Evolutionary conservation across 805 yeast genomes (phyloP), one percentile per base, ranked within the genome.

Genomic region (Saturnispora galanensis): DNA sequence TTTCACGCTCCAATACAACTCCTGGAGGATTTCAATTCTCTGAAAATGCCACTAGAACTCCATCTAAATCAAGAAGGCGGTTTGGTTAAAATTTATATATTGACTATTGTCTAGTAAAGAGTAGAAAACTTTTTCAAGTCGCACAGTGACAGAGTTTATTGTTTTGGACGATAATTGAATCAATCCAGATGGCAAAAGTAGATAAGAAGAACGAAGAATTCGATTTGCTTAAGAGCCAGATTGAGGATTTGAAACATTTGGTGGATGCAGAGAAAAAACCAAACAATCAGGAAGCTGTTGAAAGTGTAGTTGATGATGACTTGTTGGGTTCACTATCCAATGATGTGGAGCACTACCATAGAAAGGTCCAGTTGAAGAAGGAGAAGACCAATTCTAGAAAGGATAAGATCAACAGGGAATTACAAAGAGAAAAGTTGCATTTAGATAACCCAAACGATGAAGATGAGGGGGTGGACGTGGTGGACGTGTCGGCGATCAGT

Each of bases 271-370:
- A 17, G 18, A 35, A 17, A n/a, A 18, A 31, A 21, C 17, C 29
- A 12, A 15, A 40, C n/a, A 35, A 13, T 16, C 42, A 21, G 29
- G 38, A 36, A n/a, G 36, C 21, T 28, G 37, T 18, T 15, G 44
- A 39, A 6, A 44, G 21, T 17, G 40, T 10, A 10, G 43, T n/a
- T 13, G 50, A 40, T 10, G 39, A 38, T 10, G 49, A 45, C 13
- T 44, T 59, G 21, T 46, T 59, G 10, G 56, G 53, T 1, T 52
- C 52, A 38, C 50, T 59, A n/a, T 52, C 53, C 10, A 56, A 50
- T 28, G 64, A 59, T 38, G 55, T 59, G 4, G 62, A 56, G 35
- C 45, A 56, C 17, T 59, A 59, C 33, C 62, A 58, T 39, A 56
- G 55, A 39, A 56, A 59, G 31, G 62, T 59, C 7, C 58, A 56